These are phyloP conservation scores for Quercus mongolica DNA, from an alignment of 306 rosid genomes.

Conservation along the genomic window DNA sequence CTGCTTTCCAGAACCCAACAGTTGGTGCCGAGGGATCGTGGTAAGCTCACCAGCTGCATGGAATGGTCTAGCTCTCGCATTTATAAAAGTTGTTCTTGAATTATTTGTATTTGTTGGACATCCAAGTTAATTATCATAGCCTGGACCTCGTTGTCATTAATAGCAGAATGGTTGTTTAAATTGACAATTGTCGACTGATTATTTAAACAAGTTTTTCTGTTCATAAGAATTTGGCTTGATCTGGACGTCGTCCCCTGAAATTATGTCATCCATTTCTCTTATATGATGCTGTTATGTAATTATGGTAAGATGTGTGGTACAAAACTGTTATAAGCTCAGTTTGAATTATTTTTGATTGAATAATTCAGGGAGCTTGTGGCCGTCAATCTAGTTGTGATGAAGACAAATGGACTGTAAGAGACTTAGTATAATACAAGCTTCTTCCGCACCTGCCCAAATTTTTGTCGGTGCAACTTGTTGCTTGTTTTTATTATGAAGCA, in stretches of 20 bases:
- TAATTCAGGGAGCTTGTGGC: too few relatives aligned
- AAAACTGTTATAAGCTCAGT: too few relatives aligned
- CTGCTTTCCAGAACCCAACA: constrained; percentile 78
- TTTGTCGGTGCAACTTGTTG: too few relatives aligned
- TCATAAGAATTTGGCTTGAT: neutral
- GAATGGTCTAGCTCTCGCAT: neutral
- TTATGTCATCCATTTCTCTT: neutral
- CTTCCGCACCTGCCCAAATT: too few relatives aligned
- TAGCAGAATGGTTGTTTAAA: neutral
- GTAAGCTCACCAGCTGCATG: constrained; percentile 25
- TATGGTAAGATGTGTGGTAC: neutral
- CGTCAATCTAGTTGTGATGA: too few relatives aligned
- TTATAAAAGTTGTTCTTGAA: neutral
- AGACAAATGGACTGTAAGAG: too few relatives aligned
- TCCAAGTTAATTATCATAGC: neutral
- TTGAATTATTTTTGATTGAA: too few relatives aligned
- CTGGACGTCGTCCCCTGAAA: neutral
- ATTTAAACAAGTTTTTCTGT: neutral
- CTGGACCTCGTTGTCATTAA: neutral
- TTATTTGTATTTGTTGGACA: neutral
- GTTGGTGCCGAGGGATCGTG: constrained; percentile 86
- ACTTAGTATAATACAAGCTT: too few relatives aligned
- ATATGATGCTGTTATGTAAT: neutral
- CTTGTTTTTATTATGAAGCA: too few relatives aligned
- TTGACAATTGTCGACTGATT: neutral